Evolutionary conservation across 768 basidiomycete species (phyloP), one percentile per base, ranked within the genome.

Genomic region (Suillus occidentalis): DNA sequence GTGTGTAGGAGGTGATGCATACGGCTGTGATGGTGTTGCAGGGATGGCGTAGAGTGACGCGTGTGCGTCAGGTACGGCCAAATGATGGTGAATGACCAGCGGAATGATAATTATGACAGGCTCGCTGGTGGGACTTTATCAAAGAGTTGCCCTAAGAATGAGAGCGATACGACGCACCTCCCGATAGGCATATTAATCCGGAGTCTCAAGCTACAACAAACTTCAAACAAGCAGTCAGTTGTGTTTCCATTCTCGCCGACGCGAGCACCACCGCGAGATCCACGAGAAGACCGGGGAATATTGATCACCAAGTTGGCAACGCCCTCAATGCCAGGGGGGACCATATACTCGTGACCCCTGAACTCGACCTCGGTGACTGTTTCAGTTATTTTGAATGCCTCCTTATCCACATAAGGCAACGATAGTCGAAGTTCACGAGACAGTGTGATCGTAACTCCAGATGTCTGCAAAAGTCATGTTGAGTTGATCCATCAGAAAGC

Each of bases 221-320:
- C 83, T 71, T 90, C 88, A 64, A 94, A 94, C 13, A 94, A 78
- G 34, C 83, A 76, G 28, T 87, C 84, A 4, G 82, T 83, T 9
- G 16, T 64, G 69, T 67, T 71, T 63, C 65, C 76, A 62, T 83
- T 82, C 65, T 81, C 83, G n/a, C 84, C 86, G n/a, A 86, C 73
- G 10, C 89, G 80, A 6, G 75, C 70, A 6, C 90, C 90, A 31
- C 89, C 89, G 64, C 81, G 84, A 14, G 90, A 85, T 5, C 88
- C 87, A 62, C 88, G 80, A 0, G 90, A 87, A 64, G 81, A 75
- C 56, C 77, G 80, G 6, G 92, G 92, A n/a, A 93, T 85, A 72
- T 94, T 89, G 67, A 95, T 88, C 13, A 92, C 89, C 13, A 95
- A 82, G 70, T 84, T 87, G 1, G 92, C 92, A 2, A 93, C 83